These are phyloP conservation scores for Claviceps maximensis DNA, from an alignment of 2,329 filamentous ascomycete genomes.

Conservation along the genomic window DNA sequence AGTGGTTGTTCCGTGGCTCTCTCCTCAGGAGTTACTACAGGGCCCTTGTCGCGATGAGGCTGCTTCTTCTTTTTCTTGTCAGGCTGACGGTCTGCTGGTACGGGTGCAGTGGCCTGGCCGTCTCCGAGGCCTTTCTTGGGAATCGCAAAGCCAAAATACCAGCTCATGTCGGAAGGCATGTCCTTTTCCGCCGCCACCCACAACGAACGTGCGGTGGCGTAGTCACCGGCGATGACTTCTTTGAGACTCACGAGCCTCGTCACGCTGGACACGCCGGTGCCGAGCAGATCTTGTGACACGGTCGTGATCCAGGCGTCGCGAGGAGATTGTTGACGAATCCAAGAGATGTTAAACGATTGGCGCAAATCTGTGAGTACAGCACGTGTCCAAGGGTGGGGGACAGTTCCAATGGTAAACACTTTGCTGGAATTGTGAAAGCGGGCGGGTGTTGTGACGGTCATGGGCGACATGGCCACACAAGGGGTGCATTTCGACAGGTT, in stretches of 20 bases:
- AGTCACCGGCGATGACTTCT: conserved; percentile 60
- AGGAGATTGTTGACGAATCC: conserved; percentile 52
- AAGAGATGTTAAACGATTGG: conserved; percentile 46
- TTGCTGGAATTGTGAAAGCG: conserved; percentile 59
- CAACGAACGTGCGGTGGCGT: conserved; percentile 49
- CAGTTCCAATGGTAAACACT: conserved; percentile 69
- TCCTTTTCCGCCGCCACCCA: conserved; percentile 66
- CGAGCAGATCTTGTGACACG: conserved; percentile 57
- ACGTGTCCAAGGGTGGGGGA: conserved; percentile 85
- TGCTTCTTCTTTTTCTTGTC: conserved; percentile 10
- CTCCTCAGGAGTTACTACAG: conserved; percentile 37
- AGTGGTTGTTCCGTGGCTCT: conserved; percentile 41
- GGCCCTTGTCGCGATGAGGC: conserved; percentile 30
- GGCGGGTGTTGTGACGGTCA: conserved; percentile 53
- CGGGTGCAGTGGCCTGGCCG: conserved; percentile 12
- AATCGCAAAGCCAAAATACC: conserved; percentile 78
- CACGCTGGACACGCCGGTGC: conserved; percentile 43
- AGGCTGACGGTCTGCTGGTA: conserved; percentile 12
- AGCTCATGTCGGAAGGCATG: conserved; percentile 62
- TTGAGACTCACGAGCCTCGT: conserved; percentile 65
- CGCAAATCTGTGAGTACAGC: conserved; percentile 52
- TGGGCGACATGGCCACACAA: conserved; percentile 48
- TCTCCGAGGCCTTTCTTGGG: conserved; percentile 42
- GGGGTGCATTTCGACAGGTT: conserved; percentile 62
- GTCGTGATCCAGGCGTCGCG: conserved; percentile 70